Percentiles rank a stretch among this genome's conserved stretches.
These are phyloP conservation scores for Macrotyloma uniflorum DNA, from an alignment of 306 rosid species.

Conservation along the genomic window DNA sequence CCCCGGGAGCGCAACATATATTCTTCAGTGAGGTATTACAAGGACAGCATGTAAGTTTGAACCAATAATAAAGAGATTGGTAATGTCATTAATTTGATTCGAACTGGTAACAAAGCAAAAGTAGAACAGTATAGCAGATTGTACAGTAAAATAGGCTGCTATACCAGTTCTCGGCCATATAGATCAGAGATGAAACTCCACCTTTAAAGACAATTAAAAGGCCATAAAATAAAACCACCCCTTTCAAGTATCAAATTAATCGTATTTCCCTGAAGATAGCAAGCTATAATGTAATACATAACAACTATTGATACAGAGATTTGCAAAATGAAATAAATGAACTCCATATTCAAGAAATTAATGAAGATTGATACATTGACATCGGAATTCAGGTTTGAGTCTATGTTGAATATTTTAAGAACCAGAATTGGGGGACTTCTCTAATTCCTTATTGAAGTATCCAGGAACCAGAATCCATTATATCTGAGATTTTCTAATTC, in stretches of 20 bases:
- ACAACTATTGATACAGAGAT: conserved; percentile 12
- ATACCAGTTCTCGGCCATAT: neutral
- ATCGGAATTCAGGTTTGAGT: neutral
- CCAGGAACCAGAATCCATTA: conserved; percentile 5
- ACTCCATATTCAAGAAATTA: neutral
- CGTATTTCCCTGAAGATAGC: neutral
- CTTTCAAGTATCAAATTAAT: conserved; percentile 11
- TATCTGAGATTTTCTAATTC: conserved; percentile 21
- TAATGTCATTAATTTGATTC: neutral
- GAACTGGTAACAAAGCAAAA: neutral
- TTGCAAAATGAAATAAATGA: conserved; percentile 20
- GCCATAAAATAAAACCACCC: neutral
- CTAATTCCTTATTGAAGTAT: conserved; percentile 18
- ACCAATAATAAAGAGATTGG: too few relatives aligned
- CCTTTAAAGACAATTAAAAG: neutral
- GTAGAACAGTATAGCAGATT: neutral
- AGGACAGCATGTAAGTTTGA: neutral
- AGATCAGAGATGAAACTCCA: neutral
- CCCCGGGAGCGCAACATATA: neutral
- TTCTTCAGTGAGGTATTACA: neutral
- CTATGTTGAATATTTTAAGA: neutral
- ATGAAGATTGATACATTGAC: neutral
- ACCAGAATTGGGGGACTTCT: neutral
- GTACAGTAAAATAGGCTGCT: neutral
- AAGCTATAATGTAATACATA: neutral